Conservation (phyloP, 441 rosid species). For the Populus hybrid region DNA sequence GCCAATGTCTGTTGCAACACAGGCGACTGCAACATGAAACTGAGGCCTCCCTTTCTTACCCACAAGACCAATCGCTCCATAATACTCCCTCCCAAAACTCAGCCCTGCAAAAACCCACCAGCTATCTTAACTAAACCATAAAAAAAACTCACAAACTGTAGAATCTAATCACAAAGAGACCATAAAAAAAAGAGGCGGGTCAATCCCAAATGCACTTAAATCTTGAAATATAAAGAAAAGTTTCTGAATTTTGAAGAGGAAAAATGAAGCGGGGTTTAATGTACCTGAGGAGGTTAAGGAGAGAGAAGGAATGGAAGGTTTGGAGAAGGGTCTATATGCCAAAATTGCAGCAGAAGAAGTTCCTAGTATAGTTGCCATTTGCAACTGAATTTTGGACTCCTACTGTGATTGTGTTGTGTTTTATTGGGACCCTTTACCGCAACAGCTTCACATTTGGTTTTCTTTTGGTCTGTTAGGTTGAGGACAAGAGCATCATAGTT, state of each 20-base stretch:
- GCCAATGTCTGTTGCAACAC: conserved; percentile 81
- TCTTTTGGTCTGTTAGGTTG: conserved; percentile 31
- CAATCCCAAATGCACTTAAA: conserved; percentile 1
- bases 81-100: conserved; percentile 40
- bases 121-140: not conserved
- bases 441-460: conserved; percentile 23
- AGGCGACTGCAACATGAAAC: conserved; percentile 51
- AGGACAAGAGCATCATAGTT: conserved; percentile 68
- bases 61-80: conserved; percentile 48
- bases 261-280: conserved; percentile 7
- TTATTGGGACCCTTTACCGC: not conserved
- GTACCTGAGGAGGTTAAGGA: conserved; percentile 54
- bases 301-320: conserved; percentile 27
- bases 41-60: conserved; percentile 52
- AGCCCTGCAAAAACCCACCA: conserved; percentile 41
- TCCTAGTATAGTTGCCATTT: conserved; percentile 70
- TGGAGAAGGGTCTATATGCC: conserved; percentile 45
- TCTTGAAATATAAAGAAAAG: not conserved
- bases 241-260: not conserved
- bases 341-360: conserved; percentile 54
- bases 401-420: conserved; percentile 1
- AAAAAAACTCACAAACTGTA: no score
- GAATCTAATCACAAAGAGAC: not conserved
- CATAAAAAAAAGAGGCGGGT: conserved; percentile 16
- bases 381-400: not conserved